Conservation (phyloP, 2,329 filamentous ascomycete genomes). For the Beauveria scarabaeidicola region DNA sequence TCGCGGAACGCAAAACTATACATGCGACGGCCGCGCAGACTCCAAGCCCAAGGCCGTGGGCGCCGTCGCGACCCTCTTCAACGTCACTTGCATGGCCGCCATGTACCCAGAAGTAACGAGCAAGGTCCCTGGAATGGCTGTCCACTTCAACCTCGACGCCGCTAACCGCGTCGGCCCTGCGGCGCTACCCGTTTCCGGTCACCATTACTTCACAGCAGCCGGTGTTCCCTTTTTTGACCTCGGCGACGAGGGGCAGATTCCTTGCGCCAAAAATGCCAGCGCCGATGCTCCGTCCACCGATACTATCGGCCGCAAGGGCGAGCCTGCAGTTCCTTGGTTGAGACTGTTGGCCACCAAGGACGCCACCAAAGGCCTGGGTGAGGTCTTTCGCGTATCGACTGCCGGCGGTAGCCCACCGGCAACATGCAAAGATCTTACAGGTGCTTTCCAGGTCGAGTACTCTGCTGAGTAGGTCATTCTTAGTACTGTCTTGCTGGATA, state of each 20-base stretch:
- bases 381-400: conserved; percentile 78
- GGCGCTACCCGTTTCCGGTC: conserved; percentile 58
- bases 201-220: conserved; percentile 69
- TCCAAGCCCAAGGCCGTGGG: conserved; percentile 58
- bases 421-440: conserved; percentile 58
- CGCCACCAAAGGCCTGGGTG: conserved; percentile 55
- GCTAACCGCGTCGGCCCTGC: conserved; percentile 42
- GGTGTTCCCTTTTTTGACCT: conserved; percentile 77
- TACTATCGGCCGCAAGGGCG: conserved; percentile 49
- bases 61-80: conserved; percentile 78
- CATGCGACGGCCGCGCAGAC: conserved; percentile 55
- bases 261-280: conserved; percentile 53
- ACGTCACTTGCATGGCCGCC: conserved; percentile 71
- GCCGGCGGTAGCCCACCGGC: conserved; percentile 70
- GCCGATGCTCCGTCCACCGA: conserved; percentile 55
- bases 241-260: conserved; percentile 48
- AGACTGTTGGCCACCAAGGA: conserved; percentile 49
- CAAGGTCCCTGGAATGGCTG: conserved; percentile 56
- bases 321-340: conserved; percentile 72
- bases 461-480: conserved; percentile 66
- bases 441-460: conserved; percentile 67
- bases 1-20: conserved; percentile 90
- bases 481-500: background rate
- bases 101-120: conserved; percentile 58
- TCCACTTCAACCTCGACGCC: conserved; percentile 53